phyloP scores from a whole-genome alignment of 2,329 filamentous ascomycete species.

The Cercospora beticola region DNA sequence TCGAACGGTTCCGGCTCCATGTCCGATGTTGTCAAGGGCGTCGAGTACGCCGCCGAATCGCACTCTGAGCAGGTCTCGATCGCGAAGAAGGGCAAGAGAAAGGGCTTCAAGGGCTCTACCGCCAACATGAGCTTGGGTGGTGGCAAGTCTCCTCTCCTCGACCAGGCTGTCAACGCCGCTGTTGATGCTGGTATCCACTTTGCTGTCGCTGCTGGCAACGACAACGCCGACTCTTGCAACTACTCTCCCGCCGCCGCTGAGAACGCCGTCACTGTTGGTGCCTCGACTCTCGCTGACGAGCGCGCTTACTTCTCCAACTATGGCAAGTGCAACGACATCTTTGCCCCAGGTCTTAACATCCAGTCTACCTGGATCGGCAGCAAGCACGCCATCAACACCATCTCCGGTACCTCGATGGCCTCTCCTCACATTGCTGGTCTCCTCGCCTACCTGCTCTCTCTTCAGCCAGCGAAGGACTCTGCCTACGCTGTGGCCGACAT shows the following conservation, averaged over 20 bases:
- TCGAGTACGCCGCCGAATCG: constrained; percentile 84
- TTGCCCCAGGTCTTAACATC: constrained; percentile 87
- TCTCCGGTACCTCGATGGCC: constrained; percentile 98
- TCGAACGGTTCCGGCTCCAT: constrained; percentile 98
- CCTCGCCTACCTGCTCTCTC: constrained; percentile 94
- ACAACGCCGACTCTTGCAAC: constrained; percentile 96
- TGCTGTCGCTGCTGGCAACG: constrained; percentile 95
- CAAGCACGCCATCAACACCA: constrained; percentile 95
- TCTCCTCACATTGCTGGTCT: constrained; percentile 96
- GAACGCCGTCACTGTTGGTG: constrained; percentile 93
- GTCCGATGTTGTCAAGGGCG: constrained; percentile 98
- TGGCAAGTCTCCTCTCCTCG: constrained; percentile 90
- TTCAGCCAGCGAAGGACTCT: constrained; percentile 86
- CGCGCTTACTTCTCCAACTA: constrained; percentile 99
- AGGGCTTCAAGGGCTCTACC: constrained; percentile 98
- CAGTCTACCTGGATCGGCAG: constrained; percentile 97
- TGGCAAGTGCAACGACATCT: constrained; percentile 99
- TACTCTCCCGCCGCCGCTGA: constrained; percentile 94
- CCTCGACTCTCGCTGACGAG: constrained; percentile 87
- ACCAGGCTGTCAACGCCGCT: constrained; percentile 89
- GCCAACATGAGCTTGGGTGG: constrained; percentile 99
- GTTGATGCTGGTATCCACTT: constrained; percentile 93
- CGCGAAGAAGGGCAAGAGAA: constrained; percentile 82
- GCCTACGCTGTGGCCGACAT: constrained; percentile 87
- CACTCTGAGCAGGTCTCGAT: constrained; percentile 73